Evolutionary conservation across 495 filamentous ascomycete genomes (phyloP).

Genomic region (Aspergillus nidulans): DNA sequence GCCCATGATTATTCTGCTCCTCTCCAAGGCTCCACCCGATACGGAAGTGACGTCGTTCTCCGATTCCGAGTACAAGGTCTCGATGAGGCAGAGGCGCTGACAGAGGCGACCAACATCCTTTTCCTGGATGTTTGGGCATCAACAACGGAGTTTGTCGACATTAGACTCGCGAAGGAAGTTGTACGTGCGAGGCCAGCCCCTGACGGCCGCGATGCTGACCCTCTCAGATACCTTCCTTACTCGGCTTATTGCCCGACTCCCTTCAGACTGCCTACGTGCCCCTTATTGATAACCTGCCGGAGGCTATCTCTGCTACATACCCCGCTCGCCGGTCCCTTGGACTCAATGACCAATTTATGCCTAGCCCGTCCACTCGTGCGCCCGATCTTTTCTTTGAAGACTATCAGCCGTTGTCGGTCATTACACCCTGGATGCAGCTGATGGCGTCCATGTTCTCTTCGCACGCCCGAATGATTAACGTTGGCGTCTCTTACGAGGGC

Average conservation of each 20-base stretch:
- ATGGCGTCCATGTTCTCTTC: slow-evolving; percentile 84
- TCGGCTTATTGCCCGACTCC: slow-evolving; percentile 73
- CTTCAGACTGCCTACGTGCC: slow-evolving; percentile 68
- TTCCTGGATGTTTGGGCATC: slow-evolving; percentile 90
- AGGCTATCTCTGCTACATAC: slow-evolving; percentile 73
- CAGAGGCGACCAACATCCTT: slow-evolving; percentile 67
- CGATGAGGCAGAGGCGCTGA: slow-evolving; percentile 68
- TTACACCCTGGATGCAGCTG: slow-evolving; percentile 82
- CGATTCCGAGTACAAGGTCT: slow-evolving; percentile 73
- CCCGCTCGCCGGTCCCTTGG: slow-evolving; percentile 38
- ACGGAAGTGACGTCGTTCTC: slow-evolving; percentile 78
- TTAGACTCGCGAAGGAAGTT: slow-evolving; percentile 71
- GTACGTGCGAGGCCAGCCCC: slow-evolving; percentile 44
- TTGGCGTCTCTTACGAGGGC: slow-evolving; percentile 80
- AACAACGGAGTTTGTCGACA: slow-evolving; percentile 78
- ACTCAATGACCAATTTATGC: slow-evolving; percentile 27
- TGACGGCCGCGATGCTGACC: neutral
- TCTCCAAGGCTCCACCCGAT: slow-evolving; percentile 55
- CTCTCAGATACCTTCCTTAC: slow-evolving; percentile 65
- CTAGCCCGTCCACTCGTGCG: slow-evolving; percentile 30
- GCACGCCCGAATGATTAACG: slow-evolving; percentile 64
- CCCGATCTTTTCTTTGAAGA: slow-evolving; percentile 72
- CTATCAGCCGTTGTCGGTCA: slow-evolving; percentile 77
- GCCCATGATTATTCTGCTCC: slow-evolving; percentile 29
- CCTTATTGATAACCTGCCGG: slow-evolving; percentile 77